Base-by-base conservation (phyloP, 2,329 filamentous ascomycete species). In the Ceratocystiopsis brevicomis region DNA sequence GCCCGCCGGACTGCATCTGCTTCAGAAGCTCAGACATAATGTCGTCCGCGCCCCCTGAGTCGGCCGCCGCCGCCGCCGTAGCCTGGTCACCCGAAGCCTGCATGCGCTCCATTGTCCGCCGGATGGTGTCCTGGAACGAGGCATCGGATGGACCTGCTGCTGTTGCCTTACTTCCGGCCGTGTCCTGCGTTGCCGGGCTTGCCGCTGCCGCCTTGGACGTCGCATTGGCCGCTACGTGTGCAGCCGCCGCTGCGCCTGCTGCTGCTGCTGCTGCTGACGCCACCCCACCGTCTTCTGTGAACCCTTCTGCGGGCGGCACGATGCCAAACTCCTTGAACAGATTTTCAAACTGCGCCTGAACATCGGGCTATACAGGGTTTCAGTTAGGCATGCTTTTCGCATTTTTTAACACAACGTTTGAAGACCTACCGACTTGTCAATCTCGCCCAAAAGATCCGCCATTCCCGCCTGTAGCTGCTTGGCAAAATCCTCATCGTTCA, bases 31-130 rank as follows among this genome's bases (percentile, higher is more conserved):
- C 82, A n/a, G 83, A 77, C 38, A 98, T 67, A 54, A 96, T 76
- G 57, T 95, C 87, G 50, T 94, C 76, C 0, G 67, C 66, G 6
- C 70, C 67, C 25, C 40, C 41, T 8, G 46, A 30, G 6, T 78
- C 71, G 1, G 76, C 78, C 1, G 76, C 78, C 1, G 78, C 74
- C 0, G 84, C 84, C 0, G 83, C 81, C 0, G 83, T 86, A 4
- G 87, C 87, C 51, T 86, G 79, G 37, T 88, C 78, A 2, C 83
- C 86, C 0, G 86, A 94, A 33, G 75, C 74, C 54, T 92, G 82
- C 85, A 98, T 94, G 40, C 90, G 81, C 61, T 92, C 84, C 81
- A 98, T 95, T 0, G 90, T 96, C 53, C 77, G 77, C 47, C 81
- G 78, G 53, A 98, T 96, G 0, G 84, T 93, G 47, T 94, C 86